phyloP scores from a whole-genome alignment of 2,329 filamentous ascomycete species.

The Ambrosiella beaveri region DNA sequence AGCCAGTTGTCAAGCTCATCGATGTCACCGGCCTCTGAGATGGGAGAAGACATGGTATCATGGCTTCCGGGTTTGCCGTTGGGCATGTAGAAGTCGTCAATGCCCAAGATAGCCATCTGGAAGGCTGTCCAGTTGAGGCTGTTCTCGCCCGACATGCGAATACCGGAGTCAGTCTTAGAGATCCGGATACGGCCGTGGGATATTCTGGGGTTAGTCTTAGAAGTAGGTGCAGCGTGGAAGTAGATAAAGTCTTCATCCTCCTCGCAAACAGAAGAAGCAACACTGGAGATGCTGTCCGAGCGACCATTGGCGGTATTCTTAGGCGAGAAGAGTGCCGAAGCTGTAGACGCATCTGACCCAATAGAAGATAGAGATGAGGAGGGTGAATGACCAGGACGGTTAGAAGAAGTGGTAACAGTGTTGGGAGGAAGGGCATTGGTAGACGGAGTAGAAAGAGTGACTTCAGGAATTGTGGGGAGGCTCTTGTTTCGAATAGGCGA shows the following conservation, averaged over 20 bases:
- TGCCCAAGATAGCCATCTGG: slow-evolving; percentile 45
- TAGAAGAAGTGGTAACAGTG: slow-evolving; percentile 15
- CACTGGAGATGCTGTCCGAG: slow-evolving; percentile 4
- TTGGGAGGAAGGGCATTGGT: slow-evolving; percentile 24
- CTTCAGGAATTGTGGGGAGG: slow-evolving; percentile 27
- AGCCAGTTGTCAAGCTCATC: slow-evolving; percentile 36
- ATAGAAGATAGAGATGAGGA: slow-evolving; percentile 2
- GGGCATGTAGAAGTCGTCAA: slow-evolving; percentile 30
- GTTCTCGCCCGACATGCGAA: slow-evolving; percentile 16
- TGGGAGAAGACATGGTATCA: slow-evolving; percentile 17
- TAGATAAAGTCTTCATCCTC: slow-evolving; percentile 30
- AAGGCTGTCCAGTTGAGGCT: slow-evolving; percentile 46
- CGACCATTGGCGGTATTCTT: neutral
- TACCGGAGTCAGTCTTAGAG: slow-evolving; percentile 25
- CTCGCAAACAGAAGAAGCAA: slow-evolving; percentile 14
- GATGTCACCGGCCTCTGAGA: slow-evolving; percentile 27
- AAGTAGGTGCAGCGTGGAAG: slow-evolving; percentile 31
- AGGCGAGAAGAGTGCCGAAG: neutral
- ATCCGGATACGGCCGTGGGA: slow-evolving; percentile 39
- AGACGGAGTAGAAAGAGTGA: slow-evolving; percentile 16
- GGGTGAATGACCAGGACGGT: slow-evolving; percentile 1
- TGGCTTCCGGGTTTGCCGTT: slow-evolving; percentile 17
- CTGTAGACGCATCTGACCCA: slow-evolving; percentile 1
- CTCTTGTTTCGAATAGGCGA: slow-evolving; percentile 15
- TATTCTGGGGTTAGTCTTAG: slow-evolving; percentile 30